Percentiles rank a stretch among this genome's conserved stretches.
Evolutionary conservation across 495 filamentous ascomycete genomes (phyloP).

Genomic region (Penicillium angulare): DNA sequence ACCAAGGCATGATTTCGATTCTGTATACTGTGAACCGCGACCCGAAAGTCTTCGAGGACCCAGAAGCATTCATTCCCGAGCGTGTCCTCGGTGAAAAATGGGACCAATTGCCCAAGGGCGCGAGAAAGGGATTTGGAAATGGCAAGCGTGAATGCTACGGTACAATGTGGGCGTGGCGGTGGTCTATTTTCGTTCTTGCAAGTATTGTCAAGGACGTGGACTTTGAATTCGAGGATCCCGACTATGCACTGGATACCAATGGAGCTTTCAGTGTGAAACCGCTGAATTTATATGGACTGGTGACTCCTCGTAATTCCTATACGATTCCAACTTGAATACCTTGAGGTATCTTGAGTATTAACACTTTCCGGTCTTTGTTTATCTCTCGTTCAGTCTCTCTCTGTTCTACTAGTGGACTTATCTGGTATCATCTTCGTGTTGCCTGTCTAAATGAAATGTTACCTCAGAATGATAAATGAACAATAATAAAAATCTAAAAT

Average conservation of each 20-base stretch:
- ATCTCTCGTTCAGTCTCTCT: too few species aligned
- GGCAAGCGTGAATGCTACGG: slow-evolving; percentile 69
- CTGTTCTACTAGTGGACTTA: too few species aligned
- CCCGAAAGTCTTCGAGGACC: slow-evolving; percentile 64
- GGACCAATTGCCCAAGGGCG: slow-evolving; percentile 53
- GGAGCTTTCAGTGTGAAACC: slow-evolving; percentile 42
- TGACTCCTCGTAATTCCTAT: slow-evolving; percentile 45
- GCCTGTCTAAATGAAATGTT: too few species aligned
- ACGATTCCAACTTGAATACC: too few species aligned
- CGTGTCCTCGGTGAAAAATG: slow-evolving; percentile 67
- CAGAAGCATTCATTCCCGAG: slow-evolving; percentile 63
- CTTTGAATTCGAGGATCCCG: slow-evolving; percentile 42
- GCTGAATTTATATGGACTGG: slow-evolving; percentile 31
- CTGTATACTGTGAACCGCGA: slow-evolving; percentile 67
- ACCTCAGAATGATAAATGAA: too few species aligned
- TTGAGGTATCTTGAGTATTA: too few species aligned
- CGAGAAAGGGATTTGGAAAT: slow-evolving; percentile 70
- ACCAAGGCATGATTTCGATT: slow-evolving; percentile 61
- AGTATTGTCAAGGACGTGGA: slow-evolving; percentile 42
- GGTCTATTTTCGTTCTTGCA: slow-evolving; percentile 42
- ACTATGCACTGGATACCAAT: slow-evolving; percentile 39
- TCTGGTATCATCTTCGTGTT: too few species aligned
- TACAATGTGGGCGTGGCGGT: slow-evolving; percentile 64
- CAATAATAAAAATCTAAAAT: too few species aligned
- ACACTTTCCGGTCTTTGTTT: too few species aligned